These are phyloP conservation scores for Pseudonitzschia pungens DNA, from an alignment of 108 stramenopile genomes.

Conservation along the genomic window DNA sequence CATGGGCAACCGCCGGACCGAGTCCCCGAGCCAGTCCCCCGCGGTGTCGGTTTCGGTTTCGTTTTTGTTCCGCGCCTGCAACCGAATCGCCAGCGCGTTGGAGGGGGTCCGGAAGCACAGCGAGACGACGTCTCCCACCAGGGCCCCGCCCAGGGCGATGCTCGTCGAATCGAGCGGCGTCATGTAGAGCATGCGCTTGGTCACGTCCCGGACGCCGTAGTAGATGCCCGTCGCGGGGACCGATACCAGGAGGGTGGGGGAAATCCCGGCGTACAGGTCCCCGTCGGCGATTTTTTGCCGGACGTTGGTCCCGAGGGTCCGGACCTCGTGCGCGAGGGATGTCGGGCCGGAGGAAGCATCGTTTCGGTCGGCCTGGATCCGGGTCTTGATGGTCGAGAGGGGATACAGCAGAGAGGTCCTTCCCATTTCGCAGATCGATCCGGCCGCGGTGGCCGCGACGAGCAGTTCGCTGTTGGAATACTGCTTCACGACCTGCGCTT, in stretches of 20 bases:
- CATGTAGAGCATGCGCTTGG: constrained; percentile 46
- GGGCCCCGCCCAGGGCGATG: constrained; percentile 48
- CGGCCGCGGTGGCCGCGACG: constrained; percentile 65
- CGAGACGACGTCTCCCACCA: constrained; percentile 70
- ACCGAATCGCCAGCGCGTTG: constrained; percentile 63
- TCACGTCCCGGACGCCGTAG: constrained; percentile 75
- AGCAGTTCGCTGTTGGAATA: constrained; percentile 76
- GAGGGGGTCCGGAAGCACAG: constrained; percentile 73
- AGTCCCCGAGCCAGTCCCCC: constrained; percentile 72
- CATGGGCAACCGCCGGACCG: constrained; percentile 58
- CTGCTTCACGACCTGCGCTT: constrained; percentile 49
- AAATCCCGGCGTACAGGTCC: constrained; percentile 67
- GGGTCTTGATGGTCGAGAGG: constrained; percentile 67
- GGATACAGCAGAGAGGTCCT: constrained; percentile 73
- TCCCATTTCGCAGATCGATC: constrained; percentile 66
- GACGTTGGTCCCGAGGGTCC: constrained; percentile 44
- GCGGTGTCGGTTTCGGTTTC: too few relatives aligned
- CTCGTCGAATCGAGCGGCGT: constrained; percentile 37
- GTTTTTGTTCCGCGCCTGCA: constrained; percentile 53
- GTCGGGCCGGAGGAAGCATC: not conserved
- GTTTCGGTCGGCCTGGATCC: constrained; percentile 62
- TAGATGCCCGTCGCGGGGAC: constrained; percentile 84
- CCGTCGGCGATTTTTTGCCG: constrained; percentile 55
- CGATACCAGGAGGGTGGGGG: constrained; percentile 66
- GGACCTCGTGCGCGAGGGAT: constrained; percentile 31